Conservation (phyloP, 345 rosid species). For the Corymbia maculata region DNA sequence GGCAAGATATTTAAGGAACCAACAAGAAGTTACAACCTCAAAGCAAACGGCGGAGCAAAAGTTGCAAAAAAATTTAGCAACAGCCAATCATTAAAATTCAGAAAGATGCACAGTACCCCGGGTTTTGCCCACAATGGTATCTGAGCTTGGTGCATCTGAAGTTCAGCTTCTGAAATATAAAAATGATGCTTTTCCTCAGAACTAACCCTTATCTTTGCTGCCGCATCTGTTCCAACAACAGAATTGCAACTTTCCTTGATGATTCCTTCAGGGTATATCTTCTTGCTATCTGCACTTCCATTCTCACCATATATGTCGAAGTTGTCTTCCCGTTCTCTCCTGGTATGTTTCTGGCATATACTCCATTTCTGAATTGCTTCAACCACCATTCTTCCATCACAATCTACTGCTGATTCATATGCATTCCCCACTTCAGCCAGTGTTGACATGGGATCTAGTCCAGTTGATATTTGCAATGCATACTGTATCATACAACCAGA, state of each 20-base stretch:
- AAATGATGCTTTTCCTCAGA: conserved; percentile 53
- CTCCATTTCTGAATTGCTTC: conserved; percentile 82
- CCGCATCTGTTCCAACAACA: conserved; percentile 15
- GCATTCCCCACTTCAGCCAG: conserved; percentile 20
- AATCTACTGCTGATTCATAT: conserved; percentile 44
- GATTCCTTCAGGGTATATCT: conserved; percentile 66
- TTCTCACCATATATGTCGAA: conserved; percentile 79
- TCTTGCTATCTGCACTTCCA: conserved; percentile 48
- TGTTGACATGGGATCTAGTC: conserved; percentile 18
- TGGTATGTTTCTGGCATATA: conserved; percentile 59
- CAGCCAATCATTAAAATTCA: background rate
- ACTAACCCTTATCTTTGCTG: conserved; percentile 14
- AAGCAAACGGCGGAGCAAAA: background rate
- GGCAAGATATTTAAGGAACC: conserved; percentile 4
- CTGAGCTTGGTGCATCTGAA: conserved; percentile 49
- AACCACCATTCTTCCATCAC: conserved; percentile 57
- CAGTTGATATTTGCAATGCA: conserved; percentile 27
- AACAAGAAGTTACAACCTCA: background rate
- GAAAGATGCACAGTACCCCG: conserved; percentile 32
- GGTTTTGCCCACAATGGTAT: conserved; percentile 62
- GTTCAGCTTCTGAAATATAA: conserved; percentile 81
- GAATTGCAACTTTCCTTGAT: conserved; percentile 19
- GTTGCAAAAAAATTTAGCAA: background rate
- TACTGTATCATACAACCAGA: conserved; percentile 81
- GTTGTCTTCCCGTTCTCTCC: conserved; percentile 68